Conservation (phyloP, 768 basidiomycete species). For the Phlebiopsis flavidoalba region DNA sequence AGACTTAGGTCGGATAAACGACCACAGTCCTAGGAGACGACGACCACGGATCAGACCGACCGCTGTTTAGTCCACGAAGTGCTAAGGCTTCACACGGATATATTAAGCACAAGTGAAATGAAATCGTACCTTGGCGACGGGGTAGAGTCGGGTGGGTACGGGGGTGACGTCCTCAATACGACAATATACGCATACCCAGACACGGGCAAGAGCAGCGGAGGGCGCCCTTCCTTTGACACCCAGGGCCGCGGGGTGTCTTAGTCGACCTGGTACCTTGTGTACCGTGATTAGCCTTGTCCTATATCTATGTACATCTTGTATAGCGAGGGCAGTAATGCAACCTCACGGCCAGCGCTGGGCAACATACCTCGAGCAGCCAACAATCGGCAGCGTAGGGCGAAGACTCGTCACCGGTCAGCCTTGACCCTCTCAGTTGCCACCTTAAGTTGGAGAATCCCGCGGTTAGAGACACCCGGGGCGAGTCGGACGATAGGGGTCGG, state of each 20-base stretch:
- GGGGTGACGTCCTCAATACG: slow-evolving; percentile 99
- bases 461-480: not conserved
- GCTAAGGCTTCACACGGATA: not conserved
- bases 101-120: not conserved
- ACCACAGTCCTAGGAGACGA: slow-evolving; percentile 60
- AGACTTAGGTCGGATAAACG: slow-evolving; percentile 11
- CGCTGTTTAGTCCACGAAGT: slow-evolving; percentile 61
- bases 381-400: slow-evolving; percentile 97
- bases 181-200: slow-evolving; percentile 97
- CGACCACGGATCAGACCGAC: slow-evolving; percentile 99
- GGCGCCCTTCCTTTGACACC: slow-evolving; percentile 98
- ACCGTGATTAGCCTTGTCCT: no score
- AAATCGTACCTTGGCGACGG: slow-evolving; percentile 81
- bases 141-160: slow-evolving; percentile 94
- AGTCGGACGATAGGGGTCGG: not conserved
- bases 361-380: slow-evolving; percentile 96
- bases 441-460: slow-evolving; percentile 29
- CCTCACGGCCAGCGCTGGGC: slow-evolving; percentile 95
- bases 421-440: slow-evolving; percentile 99
- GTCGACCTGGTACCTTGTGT: no score
- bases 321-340: slow-evolving; percentile 94
- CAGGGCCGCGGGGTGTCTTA: slow-evolving; percentile 98
- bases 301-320: no score
- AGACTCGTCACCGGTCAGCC: slow-evolving; percentile 98
- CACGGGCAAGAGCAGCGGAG: slow-evolving; percentile 96